These are phyloP conservation scores for Chlorella sp. DNA, from an alignment of 139 green algal species.

Conservation along the genomic window DNA sequence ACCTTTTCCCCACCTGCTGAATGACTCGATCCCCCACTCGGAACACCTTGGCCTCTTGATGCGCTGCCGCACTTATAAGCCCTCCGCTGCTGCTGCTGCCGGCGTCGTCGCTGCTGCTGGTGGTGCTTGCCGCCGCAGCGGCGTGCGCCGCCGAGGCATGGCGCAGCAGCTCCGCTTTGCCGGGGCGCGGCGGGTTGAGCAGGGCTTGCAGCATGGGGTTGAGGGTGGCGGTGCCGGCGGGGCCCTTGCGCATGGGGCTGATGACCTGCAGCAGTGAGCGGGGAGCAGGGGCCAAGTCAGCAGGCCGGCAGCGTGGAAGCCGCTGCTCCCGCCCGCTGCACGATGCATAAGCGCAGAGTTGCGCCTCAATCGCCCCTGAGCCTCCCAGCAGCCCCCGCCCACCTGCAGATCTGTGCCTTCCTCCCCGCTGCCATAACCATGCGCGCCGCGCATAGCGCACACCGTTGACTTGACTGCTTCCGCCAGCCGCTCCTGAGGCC, in stretches of 20 bases:
- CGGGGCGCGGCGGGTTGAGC: slow-evolving; percentile 67
- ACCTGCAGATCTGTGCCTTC: slow-evolving; percentile 16
- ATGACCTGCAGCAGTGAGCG: slow-evolving; percentile 80
- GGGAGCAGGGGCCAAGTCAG: too few species aligned
- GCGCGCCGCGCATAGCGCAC: slow-evolving; percentile 11
- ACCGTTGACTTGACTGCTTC: not conserved
- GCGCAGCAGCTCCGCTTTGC: slow-evolving; percentile 38
- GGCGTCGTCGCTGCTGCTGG: not conserved
- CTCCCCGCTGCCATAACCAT: not conserved
- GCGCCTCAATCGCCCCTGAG: too few species aligned
- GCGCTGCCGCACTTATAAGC: not conserved
- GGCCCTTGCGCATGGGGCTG: slow-evolving; percentile 65
- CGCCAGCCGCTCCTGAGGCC: not conserved
- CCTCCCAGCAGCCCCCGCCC: not conserved
- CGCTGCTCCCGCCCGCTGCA: too few species aligned
- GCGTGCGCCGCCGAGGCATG: not conserved
- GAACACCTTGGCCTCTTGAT: slow-evolving; percentile 14
- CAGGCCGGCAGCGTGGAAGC: too few species aligned
- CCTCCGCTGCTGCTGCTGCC: not conserved
- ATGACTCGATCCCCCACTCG: slow-evolving; percentile 76
- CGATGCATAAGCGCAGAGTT: too few species aligned
- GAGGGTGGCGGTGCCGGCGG: slow-evolving; percentile 50
- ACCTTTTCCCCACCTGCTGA: slow-evolving; percentile 47
- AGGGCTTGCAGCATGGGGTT: slow-evolving; percentile 73
- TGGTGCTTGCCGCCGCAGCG: not conserved